phyloP scores from a whole-genome alignment of 768 basidiomycete genomes.

The Boletus vermiculosoides region DNA sequence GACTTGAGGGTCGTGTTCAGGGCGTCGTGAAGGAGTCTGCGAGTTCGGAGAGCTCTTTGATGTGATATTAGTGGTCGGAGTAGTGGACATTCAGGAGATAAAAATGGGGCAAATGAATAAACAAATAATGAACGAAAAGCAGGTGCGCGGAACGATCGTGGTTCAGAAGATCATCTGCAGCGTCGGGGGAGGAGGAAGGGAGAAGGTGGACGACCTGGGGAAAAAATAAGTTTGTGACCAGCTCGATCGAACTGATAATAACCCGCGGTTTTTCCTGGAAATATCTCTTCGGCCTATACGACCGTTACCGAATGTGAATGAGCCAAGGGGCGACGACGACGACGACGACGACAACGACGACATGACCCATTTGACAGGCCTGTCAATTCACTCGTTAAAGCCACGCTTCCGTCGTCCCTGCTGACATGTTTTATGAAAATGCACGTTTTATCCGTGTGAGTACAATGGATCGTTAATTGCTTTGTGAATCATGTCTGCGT shows the following conservation, averaged over 20 bases:
- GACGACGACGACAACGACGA: slow-evolving; percentile 1
- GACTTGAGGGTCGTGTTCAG: slow-evolving; percentile 16
- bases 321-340: neutral
- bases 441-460: slow-evolving; percentile 2
- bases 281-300: neutral
- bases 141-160: slow-evolving; percentile 7
- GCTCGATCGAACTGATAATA: neutral
- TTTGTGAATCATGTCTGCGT: neutral
- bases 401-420: slow-evolving; percentile 7
- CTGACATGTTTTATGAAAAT: neutral
- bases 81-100: slow-evolving; percentile 23
- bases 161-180: slow-evolving; percentile 19
- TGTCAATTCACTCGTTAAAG: slow-evolving; percentile 15
- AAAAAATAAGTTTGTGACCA: slow-evolving; percentile 2
- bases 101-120: slow-evolving; percentile 22
- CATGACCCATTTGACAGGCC: slow-evolving; percentile 8
- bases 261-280: neutral
- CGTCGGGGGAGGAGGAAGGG: neutral
- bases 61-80: slow-evolving; percentile 26
- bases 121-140: slow-evolving; percentile 26
- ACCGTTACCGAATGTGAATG: neutral
- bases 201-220: neutral
- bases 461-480: neutral
- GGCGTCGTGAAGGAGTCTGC: slow-evolving; percentile 19
- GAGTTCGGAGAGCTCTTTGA: slow-evolving; percentile 13